Percentiles rank a stretch among this genome's conserved stretches.
Evolutionary conservation across 2,329 filamentous ascomycete species (phyloP).

Genomic region (Clarireedia homoeocarpa): DNA sequence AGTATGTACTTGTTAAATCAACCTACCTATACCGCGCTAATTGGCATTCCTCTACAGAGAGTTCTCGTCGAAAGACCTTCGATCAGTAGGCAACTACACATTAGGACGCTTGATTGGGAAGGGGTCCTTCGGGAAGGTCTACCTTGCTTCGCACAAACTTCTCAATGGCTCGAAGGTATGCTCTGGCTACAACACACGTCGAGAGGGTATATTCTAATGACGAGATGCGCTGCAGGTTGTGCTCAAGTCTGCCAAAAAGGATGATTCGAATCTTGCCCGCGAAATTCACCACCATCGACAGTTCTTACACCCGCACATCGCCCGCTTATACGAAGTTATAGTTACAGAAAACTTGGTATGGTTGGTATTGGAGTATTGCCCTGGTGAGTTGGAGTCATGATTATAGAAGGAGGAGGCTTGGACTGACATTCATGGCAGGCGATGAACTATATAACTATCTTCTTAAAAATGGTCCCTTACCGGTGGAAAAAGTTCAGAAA

Average conservation of each 20-base stretch:
- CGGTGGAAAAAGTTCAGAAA: constrained; percentile 81
- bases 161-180: constrained; percentile 94
- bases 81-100: constrained; percentile 89
- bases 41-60: constrained; percentile 50
- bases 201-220: constrained; percentile 8
- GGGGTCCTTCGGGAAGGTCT: constrained; percentile 97
- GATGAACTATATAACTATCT: constrained; percentile 98
- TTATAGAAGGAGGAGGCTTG: neutral
- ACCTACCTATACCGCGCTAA: constrained; percentile 16
- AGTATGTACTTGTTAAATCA: constrained; percentile 50
- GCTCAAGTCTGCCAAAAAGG: constrained; percentile 94
- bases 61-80: constrained; percentile 85
- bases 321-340: constrained; percentile 93
- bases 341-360: constrained; percentile 93
- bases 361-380: constrained; percentile 94
- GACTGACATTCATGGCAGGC: constrained; percentile 44
- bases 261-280: constrained; percentile 88
- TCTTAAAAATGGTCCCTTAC: constrained; percentile 75
- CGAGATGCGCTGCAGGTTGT: constrained; percentile 59
- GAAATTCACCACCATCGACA: constrained; percentile 99
- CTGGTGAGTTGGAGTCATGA: constrained; percentile 47
- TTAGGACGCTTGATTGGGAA: constrained; percentile 91
- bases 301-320: constrained; percentile 95
- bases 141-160: constrained; percentile 91
- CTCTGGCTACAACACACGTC: constrained; percentile 7